A percentile compares a stretch with the other conserved stretches of the same genome.
Evolutionary conservation across 495 filamentous ascomycete genomes (phyloP).

Genomic region (Aspergillus nanangensis): DNA sequence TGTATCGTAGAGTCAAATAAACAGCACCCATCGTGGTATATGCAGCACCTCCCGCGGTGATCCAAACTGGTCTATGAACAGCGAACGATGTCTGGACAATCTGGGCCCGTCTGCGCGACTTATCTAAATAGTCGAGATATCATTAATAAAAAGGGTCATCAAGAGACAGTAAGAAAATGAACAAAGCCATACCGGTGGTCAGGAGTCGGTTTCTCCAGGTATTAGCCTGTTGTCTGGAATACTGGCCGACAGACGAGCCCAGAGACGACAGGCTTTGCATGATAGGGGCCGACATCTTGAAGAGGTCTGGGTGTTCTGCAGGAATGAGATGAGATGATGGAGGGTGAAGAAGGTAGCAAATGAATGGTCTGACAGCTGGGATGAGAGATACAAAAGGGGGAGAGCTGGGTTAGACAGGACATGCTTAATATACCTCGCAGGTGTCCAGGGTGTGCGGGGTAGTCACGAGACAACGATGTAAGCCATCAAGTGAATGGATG

Average conservation of each 20-base stretch:
- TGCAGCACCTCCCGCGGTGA: constrained; percentile 31
- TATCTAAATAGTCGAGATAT: constrained; percentile 15
- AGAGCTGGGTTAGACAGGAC: not conserved
- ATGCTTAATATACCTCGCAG: not conserved
- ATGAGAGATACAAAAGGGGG: not conserved
- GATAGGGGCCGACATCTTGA: constrained; percentile 19
- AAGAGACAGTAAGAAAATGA: not conserved
- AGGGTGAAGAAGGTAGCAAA: not conserved
- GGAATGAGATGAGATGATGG: not conserved
- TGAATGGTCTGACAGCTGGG: not conserved
- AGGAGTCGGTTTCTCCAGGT: constrained; percentile 17
- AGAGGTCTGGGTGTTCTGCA: not conserved
- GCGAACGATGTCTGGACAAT: constrained; percentile 34
- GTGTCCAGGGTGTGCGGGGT: constrained; percentile 2
- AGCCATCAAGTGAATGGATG: constrained; percentile 1
- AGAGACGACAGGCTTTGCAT: constrained; percentile 16
- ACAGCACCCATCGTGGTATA: constrained; percentile 38
- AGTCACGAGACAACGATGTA: constrained; percentile 4
- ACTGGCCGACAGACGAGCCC: constrained; percentile 14
- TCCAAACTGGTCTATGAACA: constrained; percentile 40
- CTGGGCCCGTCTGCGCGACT: constrained; percentile 25
- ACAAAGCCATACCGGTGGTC: constrained; percentile 14
- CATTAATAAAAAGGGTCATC: not conserved
- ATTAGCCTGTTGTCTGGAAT: constrained; percentile 13
- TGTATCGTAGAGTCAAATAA: constrained; percentile 34